Base-by-base conservation (phyloP, 805 yeast species). In the Metschnikowia continentalis region DNA sequence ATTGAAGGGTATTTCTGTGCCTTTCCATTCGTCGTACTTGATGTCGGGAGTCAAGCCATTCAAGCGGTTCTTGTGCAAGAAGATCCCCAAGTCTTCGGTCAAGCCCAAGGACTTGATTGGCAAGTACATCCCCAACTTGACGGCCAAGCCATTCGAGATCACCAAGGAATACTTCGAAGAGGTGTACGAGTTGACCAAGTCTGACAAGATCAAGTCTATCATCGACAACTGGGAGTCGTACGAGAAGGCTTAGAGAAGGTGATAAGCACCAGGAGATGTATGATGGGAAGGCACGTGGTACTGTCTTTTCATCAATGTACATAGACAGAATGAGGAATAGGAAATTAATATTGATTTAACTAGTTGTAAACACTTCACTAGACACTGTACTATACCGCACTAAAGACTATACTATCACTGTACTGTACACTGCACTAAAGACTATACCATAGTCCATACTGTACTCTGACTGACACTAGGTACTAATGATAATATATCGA, bases 21-120 rank as follows among this genome's bases (percentile, higher is more conserved):
- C 99, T 56, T 94, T 94, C 97, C 99, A 94, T 76, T 90, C 97
- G 30, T 86, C 96, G n/a, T 94, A 95, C 77, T 81, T 94, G 77
- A 87, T 92, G 81, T 88, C 94, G 51, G 99, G 99, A 75, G 99
- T 94, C 54, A 92, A 91, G 75, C 99, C 99, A 64, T 94, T 94
- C 89, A 91, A 92, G 80, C 88, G 90, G 76, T 94, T 94, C 86
- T 81, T 94, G 77, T 84, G 85, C 70, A 94, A 90, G 86, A 92
- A 94, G 82, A 87, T 94, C 65, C 86, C 96, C 57, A 89, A 87
- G 77, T 88, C 90, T 63, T 95, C 97, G 45, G 94, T 94, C 59
- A 92, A 92, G 77, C 96, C 96, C 54, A 86, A 94, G 54, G 89
- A 90, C 71, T 81, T 94, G 75, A 83, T 89, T 62, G 91, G 91